Evolutionary conservation across 2,329 filamentous ascomycete genomes (phyloP), one percentile per base, ranked within the genome.

Genomic region (Fonsecaea erecta): DNA sequence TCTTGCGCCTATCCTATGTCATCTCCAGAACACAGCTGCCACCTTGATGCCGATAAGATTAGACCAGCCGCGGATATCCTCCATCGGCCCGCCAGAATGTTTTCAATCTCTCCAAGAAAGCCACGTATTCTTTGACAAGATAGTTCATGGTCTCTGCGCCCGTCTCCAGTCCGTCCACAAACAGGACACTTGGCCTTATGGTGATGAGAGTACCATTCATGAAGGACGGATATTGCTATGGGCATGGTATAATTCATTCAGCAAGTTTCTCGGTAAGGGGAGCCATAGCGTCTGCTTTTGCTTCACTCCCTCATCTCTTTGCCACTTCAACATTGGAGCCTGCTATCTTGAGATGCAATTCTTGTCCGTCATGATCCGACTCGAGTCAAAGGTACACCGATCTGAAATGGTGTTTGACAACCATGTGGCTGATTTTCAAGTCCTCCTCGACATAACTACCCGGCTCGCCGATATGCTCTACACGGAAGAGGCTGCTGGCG

Each of bases 261-360:
- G 30, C 9, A 51, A 24, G 32, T 60, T 52, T 35, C 46, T 53
- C 14, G 2, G 37, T n/a, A 3, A 34, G 24, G 46, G 11, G 24
- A 21, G 48, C 11, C 24, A 35, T 16, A 18, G 28, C 11, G 6
- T 16, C n/a, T 53, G 46, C 21, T 40, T 26, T 26, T 53, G 58
- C 35, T 53, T 30, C 26, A 30, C n/a, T 14, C 18, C 28, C 11
- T 21, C 7, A 9, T 60, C 58, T 24, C 21, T 46, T 26, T 48
- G 12, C 30, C 58, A 60, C 34, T 60, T 60, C n/a, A 46, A 60
- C 3, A 7, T 60, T 16, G 58, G 58, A 21, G 11, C 48, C 14
- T 52, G 32, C 48, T 48, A 60, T 34, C 26, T 60, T 11, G 26
- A 60, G 14, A 60, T 60, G 24, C 58, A 60, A 34, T 60, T 52